Evolutionary conservation across 2,329 filamentous ascomycete genomes (phyloP), one percentile per base, ranked within the genome.

Genomic region (Penicillium expansum): DNA sequence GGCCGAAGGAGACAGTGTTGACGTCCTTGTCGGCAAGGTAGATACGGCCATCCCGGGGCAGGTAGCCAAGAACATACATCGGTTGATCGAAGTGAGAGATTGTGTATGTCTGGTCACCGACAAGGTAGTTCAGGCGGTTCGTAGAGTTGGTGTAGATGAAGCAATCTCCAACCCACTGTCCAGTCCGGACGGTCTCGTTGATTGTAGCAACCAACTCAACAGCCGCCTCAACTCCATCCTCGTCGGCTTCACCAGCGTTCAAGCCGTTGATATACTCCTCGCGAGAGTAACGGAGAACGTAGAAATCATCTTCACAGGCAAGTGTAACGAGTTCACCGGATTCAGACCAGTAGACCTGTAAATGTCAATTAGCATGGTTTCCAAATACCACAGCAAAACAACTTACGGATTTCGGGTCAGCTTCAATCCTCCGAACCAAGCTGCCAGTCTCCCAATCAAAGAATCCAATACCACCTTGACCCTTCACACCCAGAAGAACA

Each of bases 101-200:
- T 4, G 93, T 97, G 81, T 97, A 97, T 14, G 92, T 96, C 78
- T 97, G 92, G 77, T 97, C 94, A 63, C 94, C 94, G 14, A 99
- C 93, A 22, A 99, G 86, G 79, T 97, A 97, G 81, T 97, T 97
- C 58, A 99, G 82, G 60, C 94, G 90, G 81, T 97, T 97, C 10
- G 92, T 96, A 74, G 84, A 90, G 82, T 96, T 97, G 54, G 94
- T 97, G 83, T 97, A 99, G 74, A 97, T 92, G 82, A 99, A 96
- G 80, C 93, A 96, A 79, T 99, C 94, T 61, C 94, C 94, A 56
- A 99, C 90, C 94, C 94, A 99, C 79, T 96, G 90, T 66, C 93
- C 94, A 20, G 93, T 97, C 63, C 91, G 89, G 50, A 97, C 92
- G 62, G 84, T 90, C 78, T 97, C 94, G 71, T 89, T 93, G 70